Percentiles rank a stretch among this genome's conserved stretches.
These are phyloP conservation scores for Phanerochaete sordida DNA, from an alignment of 768 basidiomycete genomes.

Conservation along the genomic window DNA sequence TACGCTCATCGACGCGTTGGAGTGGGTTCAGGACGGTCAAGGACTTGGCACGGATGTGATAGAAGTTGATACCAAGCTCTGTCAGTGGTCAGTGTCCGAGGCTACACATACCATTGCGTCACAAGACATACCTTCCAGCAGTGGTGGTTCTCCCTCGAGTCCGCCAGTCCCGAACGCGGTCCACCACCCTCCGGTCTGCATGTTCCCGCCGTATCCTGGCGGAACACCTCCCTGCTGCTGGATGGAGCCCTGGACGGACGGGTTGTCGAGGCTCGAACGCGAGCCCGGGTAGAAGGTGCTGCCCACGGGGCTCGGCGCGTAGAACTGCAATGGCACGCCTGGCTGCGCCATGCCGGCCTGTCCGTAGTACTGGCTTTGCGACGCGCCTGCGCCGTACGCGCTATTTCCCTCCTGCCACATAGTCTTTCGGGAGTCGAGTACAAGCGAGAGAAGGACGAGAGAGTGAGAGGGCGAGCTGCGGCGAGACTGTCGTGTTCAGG, in stretches of 20 bases:
- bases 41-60: slow-evolving; percentile 91
- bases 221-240: slow-evolving; percentile 33
- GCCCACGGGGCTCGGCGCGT: slow-evolving; percentile 57
- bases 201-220: slow-evolving; percentile 64
- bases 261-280: slow-evolving; percentile 73
- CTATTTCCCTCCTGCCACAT: slow-evolving; percentile 79
- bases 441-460: not conserved
- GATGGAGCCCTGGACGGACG: slow-evolving; percentile 48
- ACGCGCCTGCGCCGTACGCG: slow-evolving; percentile 56
- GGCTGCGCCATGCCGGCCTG: slow-evolving; percentile 37
- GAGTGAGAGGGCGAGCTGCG: slow-evolving; percentile 1
- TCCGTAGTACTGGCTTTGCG: slow-evolving; percentile 58
- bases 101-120: not conserved
- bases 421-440: slow-evolving; percentile 5
- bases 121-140: slow-evolving; percentile 76
- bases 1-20: slow-evolving; percentile 75
- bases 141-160: slow-evolving; percentile 91
- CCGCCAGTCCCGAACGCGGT: slow-evolving; percentile 95
- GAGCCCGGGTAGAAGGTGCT: slow-evolving; percentile 65
- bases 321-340: slow-evolving; percentile 72
- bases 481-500: not conserved
- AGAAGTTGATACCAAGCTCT: slow-evolving; percentile 98
- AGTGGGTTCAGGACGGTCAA: slow-evolving; percentile 95
- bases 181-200: slow-evolving; percentile 86
- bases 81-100: slow-evolving; percentile 1